Evolutionary conservation across 2,329 filamentous ascomycete species (phyloP), one percentile per base, ranked within the genome.

Genomic region (Colletotrichum orbiculare): DNA sequence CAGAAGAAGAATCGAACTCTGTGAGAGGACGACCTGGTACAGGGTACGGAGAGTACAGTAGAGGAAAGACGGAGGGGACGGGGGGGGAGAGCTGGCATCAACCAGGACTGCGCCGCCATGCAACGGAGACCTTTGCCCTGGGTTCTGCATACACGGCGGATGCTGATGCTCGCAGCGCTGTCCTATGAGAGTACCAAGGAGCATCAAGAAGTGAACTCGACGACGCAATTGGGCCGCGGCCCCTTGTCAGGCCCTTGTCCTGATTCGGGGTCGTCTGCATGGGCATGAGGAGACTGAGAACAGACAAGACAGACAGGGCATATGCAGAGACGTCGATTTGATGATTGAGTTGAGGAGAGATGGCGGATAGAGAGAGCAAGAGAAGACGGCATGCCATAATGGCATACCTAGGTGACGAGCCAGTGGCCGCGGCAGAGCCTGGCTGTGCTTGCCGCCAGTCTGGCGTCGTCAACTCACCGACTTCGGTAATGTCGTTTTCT

Each of bases 81-180:
- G 4, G 25, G 25, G 25, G 25, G 25, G 4, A 1, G 25, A 25
- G 25, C 25, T 25, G 25, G 25, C 25, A 25, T 25, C 25, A 4
- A 25, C 25, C 71, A 47, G 70, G 69, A 75, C 77, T 81, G 80
- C 80, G 79, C 79, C 79, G 78, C 80, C 73, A 77, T 80, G 76
- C 76, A n/a, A 46, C 25, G 43, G 15, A 77, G 77, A 71, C 67
- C 71, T 69, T 59, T 67, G 67, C 68, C 70, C 70, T 69, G 68
- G 61, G 52, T 68, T 69, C 69, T 76, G 75, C 73, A 76, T 75
- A 68, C 63, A 63, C 62, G 69, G 62, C 54, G 25, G 25, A 25
- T 25, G 25, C 25, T 25, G 25, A 25, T 5, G 25, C 25, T 4
- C 25, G 25, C 25, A 25, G 25, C 25, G 25, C 70, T 56, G 67